A percentile compares a stretch with the other conserved stretches of the same genome.
These are phyloP conservation scores for Linderniella brevidens DNA, from an alignment of 257 asterid species.

Conservation along the genomic window DNA sequence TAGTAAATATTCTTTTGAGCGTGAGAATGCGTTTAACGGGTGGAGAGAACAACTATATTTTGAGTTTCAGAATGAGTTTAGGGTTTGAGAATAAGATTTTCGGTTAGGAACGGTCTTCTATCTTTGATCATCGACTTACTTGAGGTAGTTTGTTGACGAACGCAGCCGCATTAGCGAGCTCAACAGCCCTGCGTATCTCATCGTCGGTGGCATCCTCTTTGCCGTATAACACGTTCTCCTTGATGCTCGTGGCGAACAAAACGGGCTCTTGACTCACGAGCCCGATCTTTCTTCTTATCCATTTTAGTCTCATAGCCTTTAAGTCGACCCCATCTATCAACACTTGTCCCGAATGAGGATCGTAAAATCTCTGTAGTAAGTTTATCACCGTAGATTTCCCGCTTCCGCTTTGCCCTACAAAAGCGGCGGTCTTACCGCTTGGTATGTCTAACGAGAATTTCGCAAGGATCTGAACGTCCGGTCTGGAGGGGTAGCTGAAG, in stretches of 20 bases:
- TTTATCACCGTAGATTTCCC: slow-evolving; percentile 67
- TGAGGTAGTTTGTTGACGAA: slow-evolving; percentile 50
- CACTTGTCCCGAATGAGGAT: slow-evolving; percentile 48
- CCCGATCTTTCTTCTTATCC: slow-evolving; percentile 58
- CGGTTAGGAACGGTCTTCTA: too few species aligned
- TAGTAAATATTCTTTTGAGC: too few species aligned
- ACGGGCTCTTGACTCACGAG: slow-evolving; percentile 82
- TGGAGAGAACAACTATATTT: too few species aligned
- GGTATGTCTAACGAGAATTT: slow-evolving; percentile 44
- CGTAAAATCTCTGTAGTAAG: slow-evolving; percentile 63
- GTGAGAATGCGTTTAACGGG: too few species aligned
- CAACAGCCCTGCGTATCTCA: slow-evolving; percentile 47
- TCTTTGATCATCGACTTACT: slow-evolving; percentile 22
- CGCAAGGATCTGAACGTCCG: slow-evolving; percentile 37
- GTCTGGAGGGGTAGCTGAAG: slow-evolving; percentile 52
- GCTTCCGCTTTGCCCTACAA: slow-evolving; percentile 79
- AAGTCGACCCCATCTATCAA: slow-evolving; percentile 42
- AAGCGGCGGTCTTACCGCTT: slow-evolving; percentile 44
- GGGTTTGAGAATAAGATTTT: too few species aligned
- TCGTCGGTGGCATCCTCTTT: slow-evolving; percentile 45
- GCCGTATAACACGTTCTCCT: slow-evolving; percentile 57
- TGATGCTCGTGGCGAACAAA: slow-evolving; percentile 48
- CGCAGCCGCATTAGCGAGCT: slow-evolving; percentile 56
- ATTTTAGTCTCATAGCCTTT: slow-evolving; percentile 40
- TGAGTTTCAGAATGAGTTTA: too few species aligned